These are phyloP conservation scores for Cinnamomum micranthum DNA, from an alignment of 164 flowering plant genomes.

Conservation along the genomic window DNA sequence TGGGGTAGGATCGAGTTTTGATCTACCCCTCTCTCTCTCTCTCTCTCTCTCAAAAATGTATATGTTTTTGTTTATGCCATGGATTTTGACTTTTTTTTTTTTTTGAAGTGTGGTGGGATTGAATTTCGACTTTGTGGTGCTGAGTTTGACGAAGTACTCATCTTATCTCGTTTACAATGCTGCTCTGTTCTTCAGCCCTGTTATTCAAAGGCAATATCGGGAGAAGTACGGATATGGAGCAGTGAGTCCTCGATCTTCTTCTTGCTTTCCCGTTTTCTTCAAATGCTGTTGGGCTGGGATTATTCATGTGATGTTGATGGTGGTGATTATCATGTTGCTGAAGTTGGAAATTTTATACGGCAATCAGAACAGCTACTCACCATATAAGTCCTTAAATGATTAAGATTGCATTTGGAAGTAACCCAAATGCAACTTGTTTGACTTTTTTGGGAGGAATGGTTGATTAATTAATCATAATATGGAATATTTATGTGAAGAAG, in stretches of 20 bases:
- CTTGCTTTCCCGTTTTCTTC: background rate
- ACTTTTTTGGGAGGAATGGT: too few relatives aligned
- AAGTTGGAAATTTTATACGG: background rate
- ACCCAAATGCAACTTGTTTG: too few relatives aligned
- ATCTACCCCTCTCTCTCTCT: too few relatives aligned
- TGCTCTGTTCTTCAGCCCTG: constrained; percentile 69
- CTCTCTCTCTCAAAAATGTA: too few relatives aligned
- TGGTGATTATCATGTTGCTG: background rate
- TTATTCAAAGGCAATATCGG: constrained; percentile 69
- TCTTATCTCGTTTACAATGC: constrained; percentile 84
- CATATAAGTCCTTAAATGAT: too few relatives aligned
- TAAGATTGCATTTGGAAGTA: too few relatives aligned
- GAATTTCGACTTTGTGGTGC: constrained; percentile 75
- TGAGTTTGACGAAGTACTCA: constrained; percentile 81
- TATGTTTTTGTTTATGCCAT: background rate
- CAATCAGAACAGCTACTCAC: too few relatives aligned
- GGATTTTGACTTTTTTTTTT: constrained; percentile 6
- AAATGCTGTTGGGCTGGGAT: background rate
- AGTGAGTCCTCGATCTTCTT: constrained; percentile 29
- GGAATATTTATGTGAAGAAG: too few relatives aligned
- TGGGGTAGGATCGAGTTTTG: background rate
- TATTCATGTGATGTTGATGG: background rate
- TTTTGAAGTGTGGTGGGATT: constrained; percentile 75
- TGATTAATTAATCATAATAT: too few relatives aligned
- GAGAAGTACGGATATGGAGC: constrained; percentile 55